Conservation (phyloP, 2,329 filamentous ascomycete genomes). For the Cladophialophora yegresii region DNA sequence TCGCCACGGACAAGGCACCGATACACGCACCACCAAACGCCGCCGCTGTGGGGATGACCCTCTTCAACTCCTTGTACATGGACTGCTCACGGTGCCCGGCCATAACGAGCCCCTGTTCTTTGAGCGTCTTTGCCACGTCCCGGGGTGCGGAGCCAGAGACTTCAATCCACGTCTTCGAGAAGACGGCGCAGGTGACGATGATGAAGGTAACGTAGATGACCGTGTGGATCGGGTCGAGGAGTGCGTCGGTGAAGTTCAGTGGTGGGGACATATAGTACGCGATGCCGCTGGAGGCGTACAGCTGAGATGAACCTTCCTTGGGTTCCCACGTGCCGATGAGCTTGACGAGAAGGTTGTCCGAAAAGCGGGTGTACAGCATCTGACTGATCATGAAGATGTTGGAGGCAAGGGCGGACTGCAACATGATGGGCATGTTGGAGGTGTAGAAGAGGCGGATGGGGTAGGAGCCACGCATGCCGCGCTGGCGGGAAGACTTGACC, state of each 20-base stretch:
- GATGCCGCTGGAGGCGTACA: conserved; percentile 87
- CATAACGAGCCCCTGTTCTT: conserved; percentile 99
- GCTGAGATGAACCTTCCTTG: conserved; percentile 91
- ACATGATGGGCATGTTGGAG: conserved; percentile 99
- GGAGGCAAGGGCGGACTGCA: conserved; percentile 96
- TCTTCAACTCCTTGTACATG: conserved; percentile 99
- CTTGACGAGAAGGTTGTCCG: conserved; percentile 96
- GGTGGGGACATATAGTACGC: conserved; percentile 99
- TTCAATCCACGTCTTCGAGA: conserved; percentile 99
- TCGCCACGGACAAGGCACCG: conserved; percentile 91
- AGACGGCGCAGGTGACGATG: conserved; percentile 94
- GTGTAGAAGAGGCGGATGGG: conserved; percentile 99
- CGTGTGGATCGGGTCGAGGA: conserved; percentile 96
- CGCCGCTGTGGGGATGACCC: conserved; percentile 95
- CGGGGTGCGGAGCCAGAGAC: conserved; percentile 96
- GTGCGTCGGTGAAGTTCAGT: conserved; percentile 93
- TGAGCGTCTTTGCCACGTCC: conserved; percentile 98
- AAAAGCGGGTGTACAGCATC: conserved; percentile 99
- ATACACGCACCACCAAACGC: conserved; percentile 99
- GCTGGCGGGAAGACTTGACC: conserved; percentile 98
- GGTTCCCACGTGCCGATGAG: conserved; percentile 99
- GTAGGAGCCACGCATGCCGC: conserved; percentile 97
- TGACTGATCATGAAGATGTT: conserved; percentile 99
- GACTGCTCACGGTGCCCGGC: conserved; percentile 98
- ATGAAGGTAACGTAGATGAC: conserved; percentile 95